Base-by-base conservation (phyloP, 257 asterid genomes). In the Fraxinus anomala region DNA sequence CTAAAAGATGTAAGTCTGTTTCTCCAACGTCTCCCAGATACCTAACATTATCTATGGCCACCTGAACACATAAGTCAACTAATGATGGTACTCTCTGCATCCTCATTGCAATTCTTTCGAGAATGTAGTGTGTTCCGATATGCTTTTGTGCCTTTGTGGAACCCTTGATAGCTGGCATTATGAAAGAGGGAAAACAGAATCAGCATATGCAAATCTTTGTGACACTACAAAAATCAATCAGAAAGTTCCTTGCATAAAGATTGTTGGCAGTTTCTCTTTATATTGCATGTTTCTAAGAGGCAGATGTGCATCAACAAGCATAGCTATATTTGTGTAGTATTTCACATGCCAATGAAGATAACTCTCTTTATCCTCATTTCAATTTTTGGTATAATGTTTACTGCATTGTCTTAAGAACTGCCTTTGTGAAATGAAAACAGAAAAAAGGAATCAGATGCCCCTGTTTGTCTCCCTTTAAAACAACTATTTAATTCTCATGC, bases 11-110 rank as follows among this genome's bases (percentile, higher is more conserved):
- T 76, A 3, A 40, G 24, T 95, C 99, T 5, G 93, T 87, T 82
- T 87, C 92, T 67, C 99, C 98, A 81, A 95, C 97, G 86, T 95
- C 86, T 63, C 99, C 97, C 24, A 95, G 89, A 87, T 92, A 90
- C 77, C 92, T 81, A 77, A 91, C 88, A 84, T 93, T 90, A 81
- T 87, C 91, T 80, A 95, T 80, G 11, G 93, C 98, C 73, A 80
- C 23, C 81, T 77, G 90, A 77, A 94, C 94, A 79, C 96, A 91
- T 30, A 94, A 85, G 85, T 94, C 98, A 67, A 92, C 94, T 79
- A 94, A 84, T 0, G 99, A 87, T 31, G 97, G 97, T 40, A 73
- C 83, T 84, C 65, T 74, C 5, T 12, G 76, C 84, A 65, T 82
- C 85, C 24, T 80, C 59, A 28, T 49, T 80, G 24, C 73, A 69